Conservation (phyloP, 768 basidiomycete species). For the Cystobasidium tubakii region DNA sequence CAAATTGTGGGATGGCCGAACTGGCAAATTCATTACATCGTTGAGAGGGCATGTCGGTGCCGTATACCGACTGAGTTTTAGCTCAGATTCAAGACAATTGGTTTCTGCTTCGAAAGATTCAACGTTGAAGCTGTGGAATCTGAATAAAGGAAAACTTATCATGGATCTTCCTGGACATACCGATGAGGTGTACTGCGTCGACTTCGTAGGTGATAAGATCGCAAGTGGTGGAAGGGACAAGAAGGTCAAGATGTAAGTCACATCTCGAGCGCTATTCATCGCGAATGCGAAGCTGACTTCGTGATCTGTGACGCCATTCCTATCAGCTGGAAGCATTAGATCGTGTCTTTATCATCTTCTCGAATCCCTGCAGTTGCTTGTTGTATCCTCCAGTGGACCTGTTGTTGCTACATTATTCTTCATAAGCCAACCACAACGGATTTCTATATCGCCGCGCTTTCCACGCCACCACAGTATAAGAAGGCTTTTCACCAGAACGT, state of each 20-base stretch:
- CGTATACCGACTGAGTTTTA: slow-evolving; percentile 93
- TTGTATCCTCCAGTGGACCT: background rate
- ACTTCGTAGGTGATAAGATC: slow-evolving; percentile 98
- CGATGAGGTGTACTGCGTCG: slow-evolving; percentile 97
- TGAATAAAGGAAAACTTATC: slow-evolving; percentile 92
- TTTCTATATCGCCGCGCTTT: too few relatives aligned
- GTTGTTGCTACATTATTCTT: background rate
- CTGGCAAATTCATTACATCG: slow-evolving; percentile 75
- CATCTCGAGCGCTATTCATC: background rate
- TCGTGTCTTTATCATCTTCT: background rate
- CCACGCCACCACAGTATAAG: too few relatives aligned
- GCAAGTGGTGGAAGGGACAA: slow-evolving; percentile 92
- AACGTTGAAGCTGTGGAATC: slow-evolving; percentile 94
- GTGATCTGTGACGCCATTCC: background rate
- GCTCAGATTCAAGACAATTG: slow-evolving; percentile 81
- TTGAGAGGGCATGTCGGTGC: slow-evolving; percentile 87
- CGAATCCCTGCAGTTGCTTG: background rate
- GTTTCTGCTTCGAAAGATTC: slow-evolving; percentile 94
- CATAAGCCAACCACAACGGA: background rate
- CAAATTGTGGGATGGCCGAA: slow-evolving; percentile 75
- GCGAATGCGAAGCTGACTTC: too few relatives aligned
- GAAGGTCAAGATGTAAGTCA: slow-evolving; percentile 80
- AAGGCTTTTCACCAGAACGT: too few relatives aligned
- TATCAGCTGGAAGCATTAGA: slow-evolving; percentile 24
- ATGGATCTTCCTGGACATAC: slow-evolving; percentile 90